These are phyloP conservation scores for Trichophyton simii DNA, from an alignment of 2,329 filamentous ascomycete genomes.

Conservation along the genomic window DNA sequence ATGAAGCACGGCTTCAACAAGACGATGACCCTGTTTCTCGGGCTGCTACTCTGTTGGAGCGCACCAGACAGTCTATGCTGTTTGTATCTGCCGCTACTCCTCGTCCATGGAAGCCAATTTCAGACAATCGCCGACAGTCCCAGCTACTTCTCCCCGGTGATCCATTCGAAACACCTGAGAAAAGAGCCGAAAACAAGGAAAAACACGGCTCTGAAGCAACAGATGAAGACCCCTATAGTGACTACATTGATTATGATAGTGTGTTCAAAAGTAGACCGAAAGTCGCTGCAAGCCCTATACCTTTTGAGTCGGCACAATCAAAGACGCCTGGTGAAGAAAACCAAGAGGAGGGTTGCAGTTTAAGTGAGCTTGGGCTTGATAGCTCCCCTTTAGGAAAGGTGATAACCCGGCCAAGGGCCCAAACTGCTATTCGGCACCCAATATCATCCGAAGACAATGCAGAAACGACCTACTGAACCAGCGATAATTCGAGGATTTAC, in stretches of 20 bases:
- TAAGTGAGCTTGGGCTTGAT: slow-evolving; percentile 4
- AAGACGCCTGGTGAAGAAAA: slow-evolving; percentile 4
- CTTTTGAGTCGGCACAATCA: slow-evolving; percentile 12
- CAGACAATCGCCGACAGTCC: slow-evolving; percentile 23
- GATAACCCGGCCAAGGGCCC: background rate
- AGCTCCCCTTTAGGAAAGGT: slow-evolving; percentile 8
- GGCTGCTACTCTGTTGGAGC: slow-evolving; percentile 51
- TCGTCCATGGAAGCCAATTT: slow-evolving; percentile 15
- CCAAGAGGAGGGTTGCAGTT: slow-evolving; percentile 3
- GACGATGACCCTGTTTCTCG: slow-evolving; percentile 10
- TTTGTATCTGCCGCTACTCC: slow-evolving; percentile 35
- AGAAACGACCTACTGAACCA: background rate
- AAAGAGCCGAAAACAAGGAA: slow-evolving; percentile 19
- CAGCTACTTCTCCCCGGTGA: slow-evolving; percentile 39
- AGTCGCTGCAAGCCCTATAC: slow-evolving; percentile 60
- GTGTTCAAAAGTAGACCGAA: slow-evolving; percentile 77
- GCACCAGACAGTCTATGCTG: slow-evolving; percentile 71
- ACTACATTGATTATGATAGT: slow-evolving; percentile 62
- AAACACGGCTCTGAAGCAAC: background rate
- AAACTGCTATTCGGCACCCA: background rate
- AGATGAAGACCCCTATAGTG: slow-evolving; percentile 23
- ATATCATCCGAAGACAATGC: background rate
- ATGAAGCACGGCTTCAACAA: background rate
- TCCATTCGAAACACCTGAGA: slow-evolving; percentile 41
- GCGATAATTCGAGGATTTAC: background rate